Percentiles rank a stretch among this genome's conserved stretches.
Evolutionary conservation across 371 early-diverging fungal species (phyloP).

Genomic region (Rhizopus microsporus): DNA sequence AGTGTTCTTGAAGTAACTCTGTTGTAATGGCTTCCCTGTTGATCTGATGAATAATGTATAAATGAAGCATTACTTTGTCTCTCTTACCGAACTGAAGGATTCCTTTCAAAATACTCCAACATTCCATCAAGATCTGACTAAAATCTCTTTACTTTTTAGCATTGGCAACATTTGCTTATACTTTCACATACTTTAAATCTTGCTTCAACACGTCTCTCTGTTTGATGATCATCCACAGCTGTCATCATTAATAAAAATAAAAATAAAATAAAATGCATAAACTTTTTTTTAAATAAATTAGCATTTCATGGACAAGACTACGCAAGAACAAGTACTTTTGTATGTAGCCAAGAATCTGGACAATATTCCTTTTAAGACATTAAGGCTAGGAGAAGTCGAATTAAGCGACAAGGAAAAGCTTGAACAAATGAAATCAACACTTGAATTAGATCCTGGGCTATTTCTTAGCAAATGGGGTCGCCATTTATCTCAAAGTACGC

Average conservation of each 20-base stretch:
- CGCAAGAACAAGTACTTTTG: conserved; percentile 12
- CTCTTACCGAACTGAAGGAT: background rate
- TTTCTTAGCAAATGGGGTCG: conserved; percentile 55
- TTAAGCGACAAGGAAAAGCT: conserved; percentile 29
- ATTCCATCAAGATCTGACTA: conserved; percentile 27
- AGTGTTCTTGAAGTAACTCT: background rate
- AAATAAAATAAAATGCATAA: background rate
- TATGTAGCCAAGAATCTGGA: conserved; percentile 24
- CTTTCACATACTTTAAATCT: conserved; percentile 8
- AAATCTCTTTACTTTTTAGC: background rate
- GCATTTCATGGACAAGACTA: conserved; percentile 12
- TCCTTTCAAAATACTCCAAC: conserved; percentile 16
- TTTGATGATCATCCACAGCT: background rate
- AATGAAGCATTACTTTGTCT: background rate
- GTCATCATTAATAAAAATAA: conserved; percentile 1
- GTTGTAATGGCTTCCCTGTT: background rate
- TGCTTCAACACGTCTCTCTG: background rate
- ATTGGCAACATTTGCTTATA: background rate
- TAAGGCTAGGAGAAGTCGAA: conserved; percentile 41
- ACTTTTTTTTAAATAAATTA: background rate
- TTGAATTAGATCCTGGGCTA: conserved; percentile 41
- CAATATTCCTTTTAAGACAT: conserved; percentile 43
- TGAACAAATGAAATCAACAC: conserved; percentile 25
- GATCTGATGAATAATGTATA: background rate
- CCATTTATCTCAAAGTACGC: conserved; percentile 30